Base-by-base conservation (phyloP, 495 filamentous ascomycete species). In the Parathielavia appendiculata region DNA sequence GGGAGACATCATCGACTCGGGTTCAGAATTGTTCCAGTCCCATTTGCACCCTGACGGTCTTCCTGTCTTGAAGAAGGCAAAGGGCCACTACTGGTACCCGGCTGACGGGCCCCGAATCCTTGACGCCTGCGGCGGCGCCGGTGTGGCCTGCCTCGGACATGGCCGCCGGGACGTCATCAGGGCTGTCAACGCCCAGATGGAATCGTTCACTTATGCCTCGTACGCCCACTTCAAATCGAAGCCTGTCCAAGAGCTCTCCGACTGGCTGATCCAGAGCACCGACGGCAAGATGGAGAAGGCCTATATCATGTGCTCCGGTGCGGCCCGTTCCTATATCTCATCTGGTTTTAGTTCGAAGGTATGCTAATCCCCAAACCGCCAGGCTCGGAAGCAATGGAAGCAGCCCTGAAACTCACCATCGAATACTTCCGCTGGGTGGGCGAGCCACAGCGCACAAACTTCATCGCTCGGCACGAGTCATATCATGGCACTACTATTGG, bases 301-400 rank as follows among this genome's bases (percentile, higher is more conserved):
- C 11, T 79, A 74, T 49, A 56, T 81, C 35, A 70, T 72, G 52
- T 71, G 67, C 59, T 86, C 81, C 13, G 86, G 86, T 85, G 66
- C 41, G 71, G 60, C 23, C 35, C 36, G 19, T 38, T 41, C 9
- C 34, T 20, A 20, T n/a, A 19, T 10, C 30, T 16, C 5, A 45
- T 35, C 20, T 17, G 7, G 38, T 32, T 5, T 19, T 30, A 39
- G 34, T 46, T 30, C 26, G 6, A 30, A 5, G n/a, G 23, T 19
- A 1, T 48, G 9, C 36, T n/a, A 20, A 55, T n/a, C 11, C n/a
- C 9, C 2, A 6, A 3, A 30, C 41, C 54, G 7, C 13, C 59
- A 85, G 86, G 86, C 5, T 86, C 82, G 36, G 87, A 91, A 73
- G 86, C 86, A 9, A 78, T 87, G 51, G 87, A 91, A 63, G 82